Base-by-base conservation (phyloP, 352 stramenopile species). In the Phytopythium ostracodes region DNA sequence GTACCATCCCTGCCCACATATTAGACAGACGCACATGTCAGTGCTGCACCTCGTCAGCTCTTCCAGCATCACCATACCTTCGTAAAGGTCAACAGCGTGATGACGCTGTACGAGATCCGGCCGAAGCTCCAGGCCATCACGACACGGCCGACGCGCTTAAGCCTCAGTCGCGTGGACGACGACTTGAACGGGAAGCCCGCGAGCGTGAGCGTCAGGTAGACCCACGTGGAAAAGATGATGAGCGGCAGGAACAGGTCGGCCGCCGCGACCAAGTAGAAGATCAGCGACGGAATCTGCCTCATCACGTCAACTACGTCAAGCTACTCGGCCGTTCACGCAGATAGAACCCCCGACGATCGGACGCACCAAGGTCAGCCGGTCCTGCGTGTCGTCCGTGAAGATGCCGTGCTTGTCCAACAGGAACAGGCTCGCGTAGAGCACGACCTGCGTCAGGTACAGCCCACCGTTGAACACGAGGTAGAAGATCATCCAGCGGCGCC, bases 401-500 rank as follows among this genome's bases (percentile, higher is more conserved):
- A 94, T 92, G 24, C 87, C 76, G 42, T 91, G 81, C 46, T 89
- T 76, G 63, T 89, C 82, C 47, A 86, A 81, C 33, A 97, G 72
- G 60, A 97, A 97, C 27, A 97, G 75, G 64, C 89, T 81, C 24
- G 81, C 75, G 70, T 97, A 97, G 38, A 97, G 71, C 60, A 96
- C 71, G 17, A 97, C 59, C 72, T 97, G 91, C 42, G 80, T 84
- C 25, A 91, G 66, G 73, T 97, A 97, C 18, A 97, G 68, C 33
- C 72, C 76, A 35, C 84, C 88, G 69, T 97, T 97, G 69, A 97
- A 97, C 29, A 97, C 77, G 33, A 97, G 72, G 66, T 97, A 97
- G 53, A 94, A 94, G 38, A 97, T 92, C 81, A 97, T 92, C 84
- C 91, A 96, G 22, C 87, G 82, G 12, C 86, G 81, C 25, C 89